Conservation (phyloP, 352 stramenopile species). For the Discostella stelligera region DNA sequence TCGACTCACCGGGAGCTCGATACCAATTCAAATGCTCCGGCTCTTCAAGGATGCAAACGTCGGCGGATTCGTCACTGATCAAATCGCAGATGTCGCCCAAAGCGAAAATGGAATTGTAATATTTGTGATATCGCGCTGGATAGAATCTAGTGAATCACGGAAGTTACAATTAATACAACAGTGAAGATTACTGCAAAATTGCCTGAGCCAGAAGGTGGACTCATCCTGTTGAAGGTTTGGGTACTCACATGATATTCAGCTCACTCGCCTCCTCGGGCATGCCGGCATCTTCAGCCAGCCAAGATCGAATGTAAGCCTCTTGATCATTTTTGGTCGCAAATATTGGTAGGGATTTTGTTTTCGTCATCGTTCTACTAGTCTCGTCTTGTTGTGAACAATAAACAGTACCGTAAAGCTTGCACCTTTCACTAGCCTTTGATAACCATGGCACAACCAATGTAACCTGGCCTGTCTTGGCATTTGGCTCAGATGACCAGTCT, state of each 20-base stretch:
- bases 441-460: conserved; percentile 84
- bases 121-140: conserved; percentile 52
- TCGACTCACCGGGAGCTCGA: conserved; percentile 8
- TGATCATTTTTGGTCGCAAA: conserved; percentile 72
- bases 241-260: conserved; percentile 65
- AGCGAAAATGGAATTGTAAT: conserved; percentile 72
- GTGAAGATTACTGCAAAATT: too few relatives aligned
- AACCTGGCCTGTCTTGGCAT: conserved; percentile 39
- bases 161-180: too few relatives aligned
- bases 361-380: not conserved
- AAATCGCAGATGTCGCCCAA: conserved; percentile 69
- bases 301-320: conserved; percentile 72
- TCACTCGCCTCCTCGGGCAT: conserved; percentile 56
- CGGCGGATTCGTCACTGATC: conserved; percentile 65
- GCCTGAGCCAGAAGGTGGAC: too few relatives aligned
- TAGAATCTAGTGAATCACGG: conserved; percentile 48
- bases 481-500: not conserved
- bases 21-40: conserved; percentile 87
- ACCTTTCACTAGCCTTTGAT: conserved; percentile 68
- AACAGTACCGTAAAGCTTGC: conserved; percentile 60
- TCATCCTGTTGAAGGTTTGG: too few relatives aligned
- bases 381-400: conserved; percentile 1
- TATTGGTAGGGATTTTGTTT: conserved; percentile 1
- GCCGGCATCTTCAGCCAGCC: conserved; percentile 56
- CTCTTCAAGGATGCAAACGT: conserved; percentile 85